Evolutionary conservation across 495 filamentous ascomycete genomes (phyloP), one percentile per base, ranked within the genome.

Genomic region (Penicillium pulvis): DNA sequence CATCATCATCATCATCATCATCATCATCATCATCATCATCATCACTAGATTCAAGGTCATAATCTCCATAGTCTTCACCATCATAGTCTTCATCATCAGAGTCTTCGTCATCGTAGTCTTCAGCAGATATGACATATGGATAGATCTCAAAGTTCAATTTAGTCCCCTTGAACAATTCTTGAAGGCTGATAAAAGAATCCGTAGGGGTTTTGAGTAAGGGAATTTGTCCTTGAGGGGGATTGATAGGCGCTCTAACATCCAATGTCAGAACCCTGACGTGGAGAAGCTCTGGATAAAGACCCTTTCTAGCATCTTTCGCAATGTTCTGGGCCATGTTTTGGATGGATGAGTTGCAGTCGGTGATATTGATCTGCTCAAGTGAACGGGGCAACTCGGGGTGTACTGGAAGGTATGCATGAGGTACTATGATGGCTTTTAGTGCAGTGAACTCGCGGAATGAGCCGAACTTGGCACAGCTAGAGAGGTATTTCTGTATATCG

Each of bases 341-440:
- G 31, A 68, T 56, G 3, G 69, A 68, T 12, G 57, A 55, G 46
- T 63, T 68, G 57, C 67, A 68, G 48, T 72, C 63, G 28, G 59
- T 56, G 28, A 72, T 63, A 8, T 49, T 4, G 1, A 72, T 58
- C 1, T 3, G 24, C 41, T 62, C 10, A 3, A 72, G 47, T 14
- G 62, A 61, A 2, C 48, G 35, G 4, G 69, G 63, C 31, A 72
- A 66, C 36, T 59, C 28, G 10, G 67, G 67, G 24, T 64, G 60
- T 30, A 41, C 4, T 4, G 67, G 56, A 24, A 72, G 67, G n/a
- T 56, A 23, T 9, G 57, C 57, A 30, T 71, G 58, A 51, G 58
- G 56, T 35, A 69, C 52, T 6, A 20, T 6, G 53, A 71, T 33
- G 42, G 23, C 45, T n/a, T 63, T 11, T 4, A 71, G 69, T 0